These are phyloP conservation scores for Periglandula ipomoeae DNA, from an alignment of 2,329 filamentous ascomycete species.

Conservation along the genomic window DNA sequence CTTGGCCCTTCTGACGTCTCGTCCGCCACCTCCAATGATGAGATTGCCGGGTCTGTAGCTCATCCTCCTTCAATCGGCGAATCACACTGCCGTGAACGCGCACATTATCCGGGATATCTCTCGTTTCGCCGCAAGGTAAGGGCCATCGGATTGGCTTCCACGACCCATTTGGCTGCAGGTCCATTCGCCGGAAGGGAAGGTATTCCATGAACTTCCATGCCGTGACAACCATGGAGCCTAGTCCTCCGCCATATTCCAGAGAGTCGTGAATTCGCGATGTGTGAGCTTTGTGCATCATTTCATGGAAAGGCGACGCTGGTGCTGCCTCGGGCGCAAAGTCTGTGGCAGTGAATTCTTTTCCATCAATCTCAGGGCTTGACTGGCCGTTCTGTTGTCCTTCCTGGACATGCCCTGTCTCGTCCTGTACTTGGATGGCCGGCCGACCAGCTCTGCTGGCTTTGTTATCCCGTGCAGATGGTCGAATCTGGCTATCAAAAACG, in stretches of 20 bases:
- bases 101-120: conserved; percentile 64
- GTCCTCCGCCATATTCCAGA: conserved; percentile 53
- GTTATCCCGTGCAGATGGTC: conserved; percentile 1
- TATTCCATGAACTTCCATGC: conserved; percentile 76
- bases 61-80: conserved; percentile 55
- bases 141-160: conserved; percentile 80
- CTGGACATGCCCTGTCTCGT: conserved; percentile 12
- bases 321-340: conserved; percentile 5
- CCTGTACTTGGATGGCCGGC: conserved; percentile 17
- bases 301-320: conserved; percentile 35
- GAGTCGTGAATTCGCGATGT: conserved; percentile 59
- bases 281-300: conserved; percentile 49
- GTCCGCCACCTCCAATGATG: conserved; percentile 69
- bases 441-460: conserved; percentile 7
- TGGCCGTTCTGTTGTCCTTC: conserved; percentile 11
- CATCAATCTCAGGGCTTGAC: conserved; percentile 13
- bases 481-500: conserved; percentile 8
- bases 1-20: conserved; percentile 55
- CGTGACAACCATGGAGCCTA: conserved; percentile 45
- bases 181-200: conserved; percentile 73
- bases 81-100: conserved; percentile 68
- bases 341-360: conserved; percentile 10
- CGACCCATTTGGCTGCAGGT: conserved; percentile 59
- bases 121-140: conserved; percentile 64
- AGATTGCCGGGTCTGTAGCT: conserved; percentile 70